phyloP scores from a whole-genome alignment of 1,284 basidiomycete genomes.

The Anthracocystis setariae region DNA sequence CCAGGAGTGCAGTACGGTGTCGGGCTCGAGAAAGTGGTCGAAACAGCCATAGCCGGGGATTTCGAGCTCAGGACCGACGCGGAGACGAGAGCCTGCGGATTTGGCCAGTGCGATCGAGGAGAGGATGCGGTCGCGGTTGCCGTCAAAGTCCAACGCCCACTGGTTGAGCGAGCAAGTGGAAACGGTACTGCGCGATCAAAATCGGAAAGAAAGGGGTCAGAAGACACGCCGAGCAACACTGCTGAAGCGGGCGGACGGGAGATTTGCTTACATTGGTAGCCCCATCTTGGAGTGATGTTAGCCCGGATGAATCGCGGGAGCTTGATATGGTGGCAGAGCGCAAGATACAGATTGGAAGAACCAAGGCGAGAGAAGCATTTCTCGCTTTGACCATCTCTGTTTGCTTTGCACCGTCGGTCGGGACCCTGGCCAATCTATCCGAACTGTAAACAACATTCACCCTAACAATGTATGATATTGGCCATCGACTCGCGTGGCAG shows the following conservation, averaged over 20 bases:
- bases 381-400: slow-evolving; percentile 2
- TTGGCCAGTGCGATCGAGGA: slow-evolving; percentile 89
- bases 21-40: slow-evolving; percentile 62
- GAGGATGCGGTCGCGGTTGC: slow-evolving; percentile 85
- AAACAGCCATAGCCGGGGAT: slow-evolving; percentile 76
- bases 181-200: slow-evolving; percentile 43
- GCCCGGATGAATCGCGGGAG: background rate
- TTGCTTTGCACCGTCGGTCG: background rate
- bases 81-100: slow-evolving; percentile 83
- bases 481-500: too few species aligned
- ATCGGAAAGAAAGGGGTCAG: background rate
- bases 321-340: slow-evolving; percentile 2
- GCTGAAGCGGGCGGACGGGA: background rate
- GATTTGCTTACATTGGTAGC: slow-evolving; percentile 36
- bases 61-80: slow-evolving; percentile 99
- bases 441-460: too few species aligned
- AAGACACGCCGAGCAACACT: background rate
- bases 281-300: slow-evolving; percentile 22
- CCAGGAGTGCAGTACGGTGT: slow-evolving; percentile 65
- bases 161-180: slow-evolving; percentile 85
- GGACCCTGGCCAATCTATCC: too few species aligned
- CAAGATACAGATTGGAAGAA: slow-evolving; percentile 2
- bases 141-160: slow-evolving; percentile 92
- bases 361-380: background rate
- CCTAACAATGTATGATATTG: background rate